Evolutionary conservation across 768 basidiomycete species (phyloP), one percentile per base, ranked within the genome.

Genomic region (Tylopilus intermedius): DNA sequence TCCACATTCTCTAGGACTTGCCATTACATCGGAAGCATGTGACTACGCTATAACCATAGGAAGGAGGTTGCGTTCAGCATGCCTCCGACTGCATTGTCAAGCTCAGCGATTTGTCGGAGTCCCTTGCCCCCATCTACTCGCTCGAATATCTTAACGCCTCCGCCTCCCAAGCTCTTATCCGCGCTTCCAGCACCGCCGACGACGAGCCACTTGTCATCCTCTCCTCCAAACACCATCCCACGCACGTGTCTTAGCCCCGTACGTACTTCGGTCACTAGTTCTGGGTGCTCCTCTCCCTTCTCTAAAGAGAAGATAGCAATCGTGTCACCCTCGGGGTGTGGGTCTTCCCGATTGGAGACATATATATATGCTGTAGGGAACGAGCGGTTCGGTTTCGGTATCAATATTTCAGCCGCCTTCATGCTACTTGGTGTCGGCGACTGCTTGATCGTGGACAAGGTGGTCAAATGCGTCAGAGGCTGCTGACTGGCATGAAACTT

Each of bases 301-400:
- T 72, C 72, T 40, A 83, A 73, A 7, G 79, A 73, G 69, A 86
- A 90, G 30, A 90, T 78, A 5, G 87, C 76, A 56, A 92, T 80
- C 29, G 79, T 79, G 65, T 92, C 89, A 22, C 89, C 88, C 43
- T 77, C 80, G 0, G 80, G 72, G 21, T 80, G 76, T 5, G 83
- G 83, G 60, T 88, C 82, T 59, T 89, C 84, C 30, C 90, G 77
- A 67, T 90, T 92, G 4, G 88, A 85, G 10, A 80, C 70, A 62
- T 89, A 91, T 14, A 90, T 70, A 65, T 84, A 84, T 2, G 79
- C 74, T 0, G 69, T 72, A 0, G 82, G 73, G 70, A 76, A 85
- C 3, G 75, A 62, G 7, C 69, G 39, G 55, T 81, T 82, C 11
- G 81, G 72, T 6, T 70, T 61, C 0, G 86, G 81, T 51, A 87